Percentiles rank a stretch among this genome's conserved stretches.
Conservation (phyloP, 306 rosid species). For the Vicia faba region DNA sequence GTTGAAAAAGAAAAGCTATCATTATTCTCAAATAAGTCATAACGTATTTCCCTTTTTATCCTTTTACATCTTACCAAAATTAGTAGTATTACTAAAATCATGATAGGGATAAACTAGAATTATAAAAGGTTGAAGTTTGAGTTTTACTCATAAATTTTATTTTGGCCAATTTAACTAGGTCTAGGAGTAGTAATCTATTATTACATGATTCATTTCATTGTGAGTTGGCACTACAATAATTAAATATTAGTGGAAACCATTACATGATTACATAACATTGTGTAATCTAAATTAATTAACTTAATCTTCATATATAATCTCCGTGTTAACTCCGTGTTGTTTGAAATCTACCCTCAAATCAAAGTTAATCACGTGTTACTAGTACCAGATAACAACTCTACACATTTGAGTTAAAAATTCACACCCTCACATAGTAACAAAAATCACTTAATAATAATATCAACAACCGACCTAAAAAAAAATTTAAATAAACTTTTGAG, state of each 20-base stretch:
- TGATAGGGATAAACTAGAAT: slow-evolving; percentile 20
- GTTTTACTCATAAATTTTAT: neutral
- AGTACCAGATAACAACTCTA: neutral
- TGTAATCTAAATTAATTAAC: neutral
- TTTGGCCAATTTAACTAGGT: neutral
- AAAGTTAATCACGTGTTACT: slow-evolving; percentile 1
- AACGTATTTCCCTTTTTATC: slow-evolving; percentile 22
- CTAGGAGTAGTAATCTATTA: neutral
- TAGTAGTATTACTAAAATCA: neutral
- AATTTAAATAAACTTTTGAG: neutral
- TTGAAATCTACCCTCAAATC: neutral
- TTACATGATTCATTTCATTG: neutral
- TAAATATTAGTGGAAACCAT: slow-evolving; percentile 3
- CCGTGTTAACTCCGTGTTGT: slow-evolving; percentile 40
- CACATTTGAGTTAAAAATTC: neutral
- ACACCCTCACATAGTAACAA: neutral
- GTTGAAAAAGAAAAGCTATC: slow-evolving; percentile 19
- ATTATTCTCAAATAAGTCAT: neutral
- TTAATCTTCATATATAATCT: slow-evolving; percentile 19
- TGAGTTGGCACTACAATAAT: neutral
- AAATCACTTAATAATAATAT: neutral
- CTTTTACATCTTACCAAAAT: neutral
- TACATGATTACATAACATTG: neutral
- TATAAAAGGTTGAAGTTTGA: neutral
- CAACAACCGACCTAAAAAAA: neutral